Conservation (phyloP, 2,329 filamentous ascomycete species). For the Colletotrichum godetiae region DNA sequence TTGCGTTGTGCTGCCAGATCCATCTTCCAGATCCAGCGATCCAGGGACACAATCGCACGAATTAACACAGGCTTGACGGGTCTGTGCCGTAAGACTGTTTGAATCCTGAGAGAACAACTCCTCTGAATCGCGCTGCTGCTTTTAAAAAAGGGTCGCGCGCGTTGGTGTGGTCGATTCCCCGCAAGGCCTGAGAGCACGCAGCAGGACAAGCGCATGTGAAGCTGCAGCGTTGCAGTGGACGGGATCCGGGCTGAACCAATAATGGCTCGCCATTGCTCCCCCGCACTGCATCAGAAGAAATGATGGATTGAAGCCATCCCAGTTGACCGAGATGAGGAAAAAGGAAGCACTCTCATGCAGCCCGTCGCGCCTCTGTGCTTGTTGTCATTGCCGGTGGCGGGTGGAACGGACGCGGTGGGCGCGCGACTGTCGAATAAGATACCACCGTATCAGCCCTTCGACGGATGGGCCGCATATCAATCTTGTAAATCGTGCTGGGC, state of each 20-base stretch:
- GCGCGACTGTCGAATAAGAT: background rate
- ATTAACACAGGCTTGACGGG: background rate
- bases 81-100: conserved; percentile 5
- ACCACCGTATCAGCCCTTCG: background rate
- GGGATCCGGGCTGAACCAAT: conserved; percentile 21
- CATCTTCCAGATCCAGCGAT: background rate
- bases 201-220: conserved; percentile 5
- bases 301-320: background rate
- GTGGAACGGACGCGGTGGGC: conserved; percentile 5
- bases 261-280: background rate
- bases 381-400: background rate
- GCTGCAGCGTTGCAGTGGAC: conserved; percentile 14
- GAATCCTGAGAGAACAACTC: conserved; percentile 4
- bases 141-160: background rate
- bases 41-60: background rate
- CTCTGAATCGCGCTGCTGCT: conserved; percentile 4
- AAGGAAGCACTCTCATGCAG: conserved; percentile 4
- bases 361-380: conserved; percentile 4
- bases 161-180: conserved; percentile 18
- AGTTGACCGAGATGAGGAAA: conserved; percentile 3
- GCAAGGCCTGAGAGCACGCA: conserved; percentile 19
- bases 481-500: background rate
- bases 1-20: conserved; percentile 2
- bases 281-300: conserved; percentile 20
- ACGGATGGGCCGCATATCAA: background rate